Base-by-base conservation (phyloP, 192 early-diverging fungal genomes). In the Chytriomyces sp. region DNA sequence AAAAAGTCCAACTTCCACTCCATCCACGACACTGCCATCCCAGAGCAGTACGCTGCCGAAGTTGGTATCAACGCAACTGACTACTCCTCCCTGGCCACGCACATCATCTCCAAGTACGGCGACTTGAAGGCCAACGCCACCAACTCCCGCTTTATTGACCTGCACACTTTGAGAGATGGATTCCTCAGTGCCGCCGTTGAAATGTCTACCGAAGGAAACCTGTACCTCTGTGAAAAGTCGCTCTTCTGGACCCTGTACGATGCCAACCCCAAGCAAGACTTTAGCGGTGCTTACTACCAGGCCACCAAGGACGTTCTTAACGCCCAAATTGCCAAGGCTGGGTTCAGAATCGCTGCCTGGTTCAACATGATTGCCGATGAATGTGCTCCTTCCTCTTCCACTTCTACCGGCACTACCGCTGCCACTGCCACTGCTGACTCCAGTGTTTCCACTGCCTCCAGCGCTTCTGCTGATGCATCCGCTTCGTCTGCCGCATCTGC, bases 301-400 rank as follows among this genome's bases (percentile, higher is more conserved):
- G 69, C 69, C 48, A 57, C 53, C 16, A 69, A 77, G 61, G 47
- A 67, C 53, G 44, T 75, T 6, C 50, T 80, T 48, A 70, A 79
- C 20, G 77, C 72, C 61, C 83, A 85, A 67, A 13, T 86, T 45
- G 81, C 85, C 35, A 86, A 86, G 72, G 85, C 79, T 50, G 85
- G 85, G 1, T 86, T 81, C 79, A 67, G 85, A 46, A 57, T 57
- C 53, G 85, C 81, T 5, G 72, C 80, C 8, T 83, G 69, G 75
- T 61, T 86, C 23, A 85, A 86, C 68, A 48, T 20, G 23, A 69
- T 80, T 49, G 71, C 80, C n/a, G 66, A 67, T 26, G 45, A 35
- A 6, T 79, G 82, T 62, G 45, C 13, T 20, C 16, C 16, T 20
- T 57, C 53, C 16, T 3, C 20, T 57, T 20, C 53, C 53, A 57